These are phyloP conservation scores for Magnusiomyces sp. DNA, from an alignment of 1,139 yeast species.

Conservation along the genomic window DNA sequence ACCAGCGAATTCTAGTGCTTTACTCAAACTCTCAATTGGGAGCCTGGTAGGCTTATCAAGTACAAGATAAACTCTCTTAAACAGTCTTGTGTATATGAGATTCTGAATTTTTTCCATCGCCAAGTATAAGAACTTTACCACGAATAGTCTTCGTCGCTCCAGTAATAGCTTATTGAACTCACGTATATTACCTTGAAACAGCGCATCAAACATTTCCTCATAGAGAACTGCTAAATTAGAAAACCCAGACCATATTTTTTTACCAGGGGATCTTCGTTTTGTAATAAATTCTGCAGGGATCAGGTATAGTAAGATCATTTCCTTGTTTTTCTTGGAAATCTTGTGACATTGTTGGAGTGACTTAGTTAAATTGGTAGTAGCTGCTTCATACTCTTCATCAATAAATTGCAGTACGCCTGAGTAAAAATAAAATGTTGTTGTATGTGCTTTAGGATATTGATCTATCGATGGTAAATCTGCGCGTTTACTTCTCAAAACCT, in stretches of 20 bases:
- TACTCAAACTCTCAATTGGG: conserved; percentile 40
- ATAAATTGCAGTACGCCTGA: conserved; percentile 55
- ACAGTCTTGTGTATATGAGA: conserved; percentile 45
- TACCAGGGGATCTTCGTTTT: conserved; percentile 25
- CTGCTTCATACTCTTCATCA: conserved; percentile 50
- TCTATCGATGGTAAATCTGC: conserved; percentile 45
- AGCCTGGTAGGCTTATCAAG: conserved; percentile 38
- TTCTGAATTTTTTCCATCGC: conserved; percentile 48
- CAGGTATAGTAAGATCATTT: conserved; percentile 31
- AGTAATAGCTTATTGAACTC: conserved; percentile 41
- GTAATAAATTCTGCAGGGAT: conserved; percentile 32
- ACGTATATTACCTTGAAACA: conserved; percentile 48
- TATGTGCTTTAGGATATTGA: conserved; percentile 41
- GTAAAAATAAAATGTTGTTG: conserved; percentile 56
- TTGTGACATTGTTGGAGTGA: conserved; percentile 39
- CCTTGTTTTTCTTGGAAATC: conserved; percentile 28
- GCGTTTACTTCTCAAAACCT: conserved; percentile 55
- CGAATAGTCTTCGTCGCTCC: conserved; percentile 42
- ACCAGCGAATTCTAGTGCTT: conserved; percentile 37
- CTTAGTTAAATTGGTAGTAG: conserved; percentile 41
- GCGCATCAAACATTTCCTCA: conserved; percentile 41
- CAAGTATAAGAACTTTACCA: conserved; percentile 55
- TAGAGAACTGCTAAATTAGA: conserved; percentile 42
- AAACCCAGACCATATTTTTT: conserved; percentile 39
- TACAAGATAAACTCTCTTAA: conserved; percentile 39